Evolutionary conservation across 2,329 filamentous ascomycete species (phyloP), one percentile per base, ranked within the genome.

Genomic region (Stagonosporopsis tanaceti): DNA sequence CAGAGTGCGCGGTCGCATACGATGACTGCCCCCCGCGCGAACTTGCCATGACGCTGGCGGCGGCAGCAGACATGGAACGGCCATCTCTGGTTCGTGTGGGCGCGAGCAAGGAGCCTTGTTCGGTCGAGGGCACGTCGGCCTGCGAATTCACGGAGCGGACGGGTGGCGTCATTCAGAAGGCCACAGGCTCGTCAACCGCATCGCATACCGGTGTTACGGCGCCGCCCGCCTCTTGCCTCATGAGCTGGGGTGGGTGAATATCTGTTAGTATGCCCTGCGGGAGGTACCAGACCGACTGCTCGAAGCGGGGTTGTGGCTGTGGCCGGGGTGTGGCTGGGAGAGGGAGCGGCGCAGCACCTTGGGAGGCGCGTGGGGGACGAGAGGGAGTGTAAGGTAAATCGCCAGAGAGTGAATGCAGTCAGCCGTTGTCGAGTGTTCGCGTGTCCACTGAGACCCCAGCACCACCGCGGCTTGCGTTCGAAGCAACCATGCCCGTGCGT

Each of bases 1-100:
- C 73, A 1, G 85, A 87, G 53, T 87, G 83, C 34, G 88, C 87
- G 14, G 90, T 86, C 60, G 88, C 89, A 70, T 93, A 83, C 45
- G 73, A 76, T 46, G 90, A 92, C 62, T 87, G 83, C 9, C 55
- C 60, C 50, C 85, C 86, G 50, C 90, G 86, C 17, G 88, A 85
- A 46, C 84, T 86, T 53, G 86, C 88, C 67, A 87, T 82, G 70
- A 82, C 81, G 59, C 82, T 80, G 39, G 76, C 78, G 27, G 70
- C 66, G 39, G 72, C 65, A 53, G 81, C 79, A 39, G 86, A 86
- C 44, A 82, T 75, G n/a, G 85, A 85, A 48, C 85, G 81, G 60
- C 78, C 81, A 78, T 84, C 82, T 77, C 81, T 81, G 65, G 75
- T 76, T 30, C 77, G 73, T 38, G 78, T 74, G 48, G 82, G 79